These are phyloP conservation scores for Barnettozyma hawaiiensis DNA, from an alignment of 1,139 yeast genomes.

Conservation along the genomic window DNA sequence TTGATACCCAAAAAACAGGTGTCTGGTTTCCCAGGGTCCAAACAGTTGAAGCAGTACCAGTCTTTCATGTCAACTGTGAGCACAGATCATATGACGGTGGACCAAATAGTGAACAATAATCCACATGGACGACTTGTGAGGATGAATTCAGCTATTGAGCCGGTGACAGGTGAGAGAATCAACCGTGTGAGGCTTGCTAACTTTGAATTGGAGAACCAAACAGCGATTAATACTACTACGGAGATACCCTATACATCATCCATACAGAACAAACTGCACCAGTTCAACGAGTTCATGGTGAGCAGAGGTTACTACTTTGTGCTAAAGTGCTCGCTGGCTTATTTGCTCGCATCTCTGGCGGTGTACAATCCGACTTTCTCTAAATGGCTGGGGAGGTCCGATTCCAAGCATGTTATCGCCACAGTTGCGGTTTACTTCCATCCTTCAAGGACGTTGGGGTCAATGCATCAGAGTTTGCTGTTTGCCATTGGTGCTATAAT, in stretches of 20 bases:
- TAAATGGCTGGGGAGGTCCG: constrained; percentile 54
- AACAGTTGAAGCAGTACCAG: constrained; percentile 13
- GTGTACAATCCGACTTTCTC: constrained; percentile 64
- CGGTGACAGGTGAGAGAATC: constrained; percentile 32
- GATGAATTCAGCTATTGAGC: constrained; percentile 30
- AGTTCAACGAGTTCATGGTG: constrained; percentile 4
- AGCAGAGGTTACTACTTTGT: constrained; percentile 25
- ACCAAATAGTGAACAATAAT: constrained; percentile 10
- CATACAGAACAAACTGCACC: background rate
- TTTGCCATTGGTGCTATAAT: constrained; percentile 53
- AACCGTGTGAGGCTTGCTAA: constrained; percentile 7
- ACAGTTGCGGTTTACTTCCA: constrained; percentile 84
- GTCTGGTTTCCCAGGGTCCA: background rate
- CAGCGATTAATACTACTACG: background rate
- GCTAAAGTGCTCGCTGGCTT: constrained; percentile 66
- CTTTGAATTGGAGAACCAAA: constrained; percentile 17
- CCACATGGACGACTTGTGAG: constrained; percentile 24
- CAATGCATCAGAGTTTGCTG: constrained; percentile 68
- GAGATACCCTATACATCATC: constrained; percentile 1
- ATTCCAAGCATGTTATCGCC: constrained; percentile 76
- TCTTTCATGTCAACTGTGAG: constrained; percentile 22
- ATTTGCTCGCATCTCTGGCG: constrained; percentile 64
- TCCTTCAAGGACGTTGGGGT: constrained; percentile 73
- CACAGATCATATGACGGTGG: constrained; percentile 13
- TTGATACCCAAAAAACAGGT: constrained; percentile 7